Base-by-base conservation (phyloP, 495 filamentous ascomycete genomes). In the Talaromyces thailandensis region DNA sequence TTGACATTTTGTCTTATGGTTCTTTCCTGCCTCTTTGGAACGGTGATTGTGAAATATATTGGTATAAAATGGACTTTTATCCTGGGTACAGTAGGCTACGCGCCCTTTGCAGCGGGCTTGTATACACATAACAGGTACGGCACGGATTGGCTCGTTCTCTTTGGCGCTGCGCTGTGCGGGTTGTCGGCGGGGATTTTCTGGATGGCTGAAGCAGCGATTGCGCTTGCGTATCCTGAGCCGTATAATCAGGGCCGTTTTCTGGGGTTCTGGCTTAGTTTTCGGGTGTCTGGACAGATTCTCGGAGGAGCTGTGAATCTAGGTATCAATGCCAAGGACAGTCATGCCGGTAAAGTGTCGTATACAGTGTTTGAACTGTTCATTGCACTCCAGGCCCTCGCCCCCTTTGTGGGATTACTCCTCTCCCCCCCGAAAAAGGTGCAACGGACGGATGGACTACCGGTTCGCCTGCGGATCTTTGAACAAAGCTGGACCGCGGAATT, bases 1-100 rank as follows among this genome's bases (percentile, higher is more conserved):
- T 69, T 88, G 4, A 87, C 83, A 0, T 88, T 88, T 66, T 79
- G 80, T n/a, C 77, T 88, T 1, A 87, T 88, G 85, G 80, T 85
- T 0, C 64, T 88, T 0, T 84, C 81, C 0, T 86, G 83, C 69
- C 83, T 79, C 68, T 75, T 86, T 40, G 75, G 79, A 8, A 81
- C 80, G 63, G 71, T 75, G 0, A 53, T 86, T 7, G 81, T 86
- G 6, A 75, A 76, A 32, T 81, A 79, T 40, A 83, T 88, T 61
- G 85, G 85, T 3, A 84, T 88, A 60, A 86, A 86, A 67, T 82
- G 81, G 63, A 82, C 85, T 0, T 71, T 89, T 23, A 82, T 88
- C 37, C 71, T 87, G 25, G 87, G 87, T 6, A 86, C 84, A 43
- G 76, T 87, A 63, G 86, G 87, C 7, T 90, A 84, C 62, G 82